Evolutionary conservation across 1,139 yeast genomes (phyloP).

Genomic region (Suhomyces bribrorum): DNA sequence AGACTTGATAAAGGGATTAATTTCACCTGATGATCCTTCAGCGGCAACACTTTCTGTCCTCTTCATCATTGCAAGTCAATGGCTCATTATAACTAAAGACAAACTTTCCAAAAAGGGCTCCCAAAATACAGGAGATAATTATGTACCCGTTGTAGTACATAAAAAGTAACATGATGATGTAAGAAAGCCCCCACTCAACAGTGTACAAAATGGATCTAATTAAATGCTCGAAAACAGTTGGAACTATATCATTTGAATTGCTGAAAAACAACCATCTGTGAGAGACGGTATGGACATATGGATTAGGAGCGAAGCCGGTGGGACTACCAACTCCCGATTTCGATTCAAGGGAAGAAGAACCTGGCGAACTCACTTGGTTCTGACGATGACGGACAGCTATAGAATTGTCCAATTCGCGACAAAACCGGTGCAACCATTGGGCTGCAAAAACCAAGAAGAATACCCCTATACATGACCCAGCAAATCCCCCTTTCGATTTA

Average conservation of each 20-base stretch:
- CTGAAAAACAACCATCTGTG: constrained; percentile 41
- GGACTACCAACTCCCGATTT: neutral
- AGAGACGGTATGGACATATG: constrained; percentile 29
- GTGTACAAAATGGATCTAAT: constrained; percentile 51
- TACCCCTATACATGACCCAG: constrained; percentile 70
- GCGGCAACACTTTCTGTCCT: constrained; percentile 23
- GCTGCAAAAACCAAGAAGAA: constrained; percentile 56
- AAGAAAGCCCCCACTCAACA: constrained; percentile 62
- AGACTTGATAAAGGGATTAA: no score
- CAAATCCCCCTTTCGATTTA: constrained; percentile 59
- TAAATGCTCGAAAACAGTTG: constrained; percentile 50
- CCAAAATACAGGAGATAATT: constrained; percentile 61
- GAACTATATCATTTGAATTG: constrained; percentile 23
- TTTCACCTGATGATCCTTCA: neutral
- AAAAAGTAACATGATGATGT: constrained; percentile 66
- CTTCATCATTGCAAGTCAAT: constrained; percentile 25
- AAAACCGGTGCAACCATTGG: constrained; percentile 57
- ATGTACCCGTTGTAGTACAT: constrained; percentile 76
- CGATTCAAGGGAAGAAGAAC: constrained; percentile 7
- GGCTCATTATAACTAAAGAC: constrained; percentile 49
- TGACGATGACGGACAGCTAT: constrained; percentile 23
- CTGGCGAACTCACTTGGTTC: neutral
- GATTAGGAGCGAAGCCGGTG: constrained; percentile 6
- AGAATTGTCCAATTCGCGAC: constrained; percentile 55
- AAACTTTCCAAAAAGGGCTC: constrained; percentile 61